Conservation (phyloP, 345 rosid genomes). For the Aethionema arabicum region DNA sequence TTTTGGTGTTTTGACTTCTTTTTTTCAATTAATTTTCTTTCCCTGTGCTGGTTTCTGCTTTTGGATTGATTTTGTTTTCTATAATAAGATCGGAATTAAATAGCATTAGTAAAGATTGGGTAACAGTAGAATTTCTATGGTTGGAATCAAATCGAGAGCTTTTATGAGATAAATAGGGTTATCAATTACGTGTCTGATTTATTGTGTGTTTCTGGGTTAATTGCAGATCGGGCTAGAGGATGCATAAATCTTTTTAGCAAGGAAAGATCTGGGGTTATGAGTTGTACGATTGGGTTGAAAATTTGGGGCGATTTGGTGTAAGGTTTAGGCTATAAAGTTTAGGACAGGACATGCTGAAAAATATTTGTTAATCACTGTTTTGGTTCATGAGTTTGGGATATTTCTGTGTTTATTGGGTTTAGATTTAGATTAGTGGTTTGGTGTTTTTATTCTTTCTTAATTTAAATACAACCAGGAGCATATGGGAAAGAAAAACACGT, state of each 20-base stretch:
- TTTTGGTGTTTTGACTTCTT: conserved; percentile 11
- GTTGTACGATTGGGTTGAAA: conserved; percentile 38
- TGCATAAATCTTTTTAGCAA: conserved; percentile 21
- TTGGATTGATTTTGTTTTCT: conserved; percentile 19
- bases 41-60: conserved; percentile 1
- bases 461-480: conserved; percentile 33
- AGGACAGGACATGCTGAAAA: conserved; percentile 18
- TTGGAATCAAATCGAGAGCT: conserved; percentile 25
- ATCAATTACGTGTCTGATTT: conserved; percentile 32
- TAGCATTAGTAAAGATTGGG: conserved; percentile 26
- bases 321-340: conserved; percentile 34
- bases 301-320: conserved; percentile 39
- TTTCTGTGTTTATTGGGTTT: conserved; percentile 29
- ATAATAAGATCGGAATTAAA: conserved; percentile 1
- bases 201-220: conserved; percentile 28
- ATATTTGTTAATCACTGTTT: conserved; percentile 33
- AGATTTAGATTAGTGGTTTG: conserved; percentile 36
- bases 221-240: conserved; percentile 34
- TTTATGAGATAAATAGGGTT: conserved; percentile 1
- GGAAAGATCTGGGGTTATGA: conserved; percentile 7
- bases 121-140: conserved; percentile 34
- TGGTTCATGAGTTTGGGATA: conserved; percentile 29
- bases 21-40: conserved; percentile 1
- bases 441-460: conserved; percentile 21
- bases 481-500: conserved; percentile 87